Evolutionary conservation across 106 monocot species (phyloP).

Genomic region (Dendrobium officinale): DNA sequence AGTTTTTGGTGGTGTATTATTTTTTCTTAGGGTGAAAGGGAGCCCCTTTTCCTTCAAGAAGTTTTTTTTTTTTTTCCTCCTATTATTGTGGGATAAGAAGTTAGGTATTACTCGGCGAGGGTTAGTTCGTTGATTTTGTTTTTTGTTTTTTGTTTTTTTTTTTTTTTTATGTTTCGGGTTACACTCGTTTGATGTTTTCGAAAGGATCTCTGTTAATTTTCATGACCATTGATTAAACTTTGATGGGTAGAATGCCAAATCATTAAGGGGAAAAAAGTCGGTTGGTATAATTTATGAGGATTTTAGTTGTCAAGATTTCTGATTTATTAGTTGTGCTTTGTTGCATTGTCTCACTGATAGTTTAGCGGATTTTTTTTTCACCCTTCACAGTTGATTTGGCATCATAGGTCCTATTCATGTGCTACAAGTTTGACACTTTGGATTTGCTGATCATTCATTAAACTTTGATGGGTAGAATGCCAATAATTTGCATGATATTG

Average conservation of each 20-base stretch:
- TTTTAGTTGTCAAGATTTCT: neutral
- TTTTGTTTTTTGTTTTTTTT: too few relatives aligned
- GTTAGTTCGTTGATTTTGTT: neutral
- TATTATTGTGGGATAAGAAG: neutral
- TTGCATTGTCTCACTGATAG: neutral
- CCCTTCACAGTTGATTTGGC: neutral
- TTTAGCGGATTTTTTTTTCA: neutral
- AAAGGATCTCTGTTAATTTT: neutral
- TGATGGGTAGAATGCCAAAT: neutral
- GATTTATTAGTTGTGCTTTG: neutral
- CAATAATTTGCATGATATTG: neutral
- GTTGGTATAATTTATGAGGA: neutral
- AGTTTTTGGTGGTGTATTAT: neutral
- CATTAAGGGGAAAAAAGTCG: neutral
- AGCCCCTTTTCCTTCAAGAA: neutral
- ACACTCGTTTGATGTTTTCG: neutral
- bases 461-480: neutral
- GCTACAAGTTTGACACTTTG: neutral
- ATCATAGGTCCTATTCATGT: neutral
- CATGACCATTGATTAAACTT: neutral
- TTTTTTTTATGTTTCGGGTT: neutral
- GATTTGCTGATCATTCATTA: neutral
- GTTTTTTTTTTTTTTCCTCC: neutral
- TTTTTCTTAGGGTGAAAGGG: neutral
- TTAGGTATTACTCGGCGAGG: neutral